These are phyloP conservation scores for Hericium erinaceus DNA, from an alignment of 768 basidiomycete species.

Conservation along the genomic window DNA sequence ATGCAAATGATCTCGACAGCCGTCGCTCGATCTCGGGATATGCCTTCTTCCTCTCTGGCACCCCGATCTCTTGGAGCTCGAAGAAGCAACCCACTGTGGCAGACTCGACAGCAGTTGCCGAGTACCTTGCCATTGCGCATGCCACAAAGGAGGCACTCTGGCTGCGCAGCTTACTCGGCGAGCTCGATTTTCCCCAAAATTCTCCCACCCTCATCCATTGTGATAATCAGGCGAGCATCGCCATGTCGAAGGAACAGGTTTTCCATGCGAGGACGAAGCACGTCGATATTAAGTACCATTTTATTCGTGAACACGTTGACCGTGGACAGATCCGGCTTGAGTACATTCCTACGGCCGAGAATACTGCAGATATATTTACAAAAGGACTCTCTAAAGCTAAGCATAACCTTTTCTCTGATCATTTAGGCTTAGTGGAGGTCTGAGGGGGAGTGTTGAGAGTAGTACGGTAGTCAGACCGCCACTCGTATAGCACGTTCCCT, in stretches of 20 bases:
- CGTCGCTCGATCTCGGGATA: neutral
- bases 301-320: slow-evolving; percentile 16
- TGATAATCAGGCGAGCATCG: slow-evolving; percentile 11
- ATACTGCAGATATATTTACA: neutral
- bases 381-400: neutral
- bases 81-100: slow-evolving; percentile 26
- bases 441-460: neutral
- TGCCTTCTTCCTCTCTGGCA: neutral
- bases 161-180: slow-evolving; percentile 7
- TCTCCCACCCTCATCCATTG: slow-evolving; percentile 4
- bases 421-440: neutral
- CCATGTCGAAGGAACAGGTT: slow-evolving; percentile 13
- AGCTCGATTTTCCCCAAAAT: slow-evolving; percentile 1
- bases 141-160: slow-evolving; percentile 18
- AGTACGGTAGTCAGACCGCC: no score
- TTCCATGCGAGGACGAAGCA: slow-evolving; percentile 20
- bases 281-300: slow-evolving; percentile 22
- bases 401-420: neutral
- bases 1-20: neutral
- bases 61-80: neutral
- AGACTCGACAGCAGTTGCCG: slow-evolving; percentile 28
- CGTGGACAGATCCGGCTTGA: neutral
- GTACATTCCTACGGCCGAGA: neutral
- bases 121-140: slow-evolving; percentile 27
- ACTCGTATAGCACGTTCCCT: neutral